phyloP scores from a whole-genome alignment of 192 early-diverging fungal genomes.

The Backusella circina region DNA sequence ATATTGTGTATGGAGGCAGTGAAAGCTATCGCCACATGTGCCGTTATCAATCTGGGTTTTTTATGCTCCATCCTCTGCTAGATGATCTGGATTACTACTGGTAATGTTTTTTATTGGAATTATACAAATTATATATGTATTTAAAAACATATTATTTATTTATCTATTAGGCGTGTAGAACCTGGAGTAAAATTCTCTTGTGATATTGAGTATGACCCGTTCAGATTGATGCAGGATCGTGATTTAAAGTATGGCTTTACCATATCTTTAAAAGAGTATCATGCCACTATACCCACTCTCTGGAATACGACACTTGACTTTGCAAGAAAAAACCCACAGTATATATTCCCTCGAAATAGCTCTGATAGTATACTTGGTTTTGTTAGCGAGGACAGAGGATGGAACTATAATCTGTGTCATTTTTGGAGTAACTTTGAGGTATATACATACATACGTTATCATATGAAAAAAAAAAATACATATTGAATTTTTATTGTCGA shows the following conservation, averaged over 20 bases:
- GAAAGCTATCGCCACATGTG: constrained; percentile 76
- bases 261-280: constrained; percentile 68
- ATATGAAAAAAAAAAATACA: background rate
- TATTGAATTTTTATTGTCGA: background rate
- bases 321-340: constrained; percentile 40
- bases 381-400: constrained; percentile 49
- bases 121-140: background rate
- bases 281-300: constrained; percentile 62
- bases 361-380: constrained; percentile 45
- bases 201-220: constrained; percentile 82
- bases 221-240: constrained; percentile 70
- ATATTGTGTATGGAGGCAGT: constrained; percentile 60
- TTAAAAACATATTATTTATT: background rate
- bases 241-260: constrained; percentile 80
- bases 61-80: constrained; percentile 73
- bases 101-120: constrained; percentile 22
- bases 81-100: constrained; percentile 79
- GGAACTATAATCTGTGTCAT: constrained; percentile 70
- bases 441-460: background rate
- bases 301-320: constrained; percentile 58
- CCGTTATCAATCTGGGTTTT: constrained; percentile 76
- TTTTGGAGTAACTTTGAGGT: constrained; percentile 93
- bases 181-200: constrained; percentile 81
- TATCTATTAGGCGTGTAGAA: constrained; percentile 61
- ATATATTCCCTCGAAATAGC: constrained; percentile 36